Conservation (phyloP, 1,284 basidiomycete genomes). For the Pholiota adiposa region DNA sequence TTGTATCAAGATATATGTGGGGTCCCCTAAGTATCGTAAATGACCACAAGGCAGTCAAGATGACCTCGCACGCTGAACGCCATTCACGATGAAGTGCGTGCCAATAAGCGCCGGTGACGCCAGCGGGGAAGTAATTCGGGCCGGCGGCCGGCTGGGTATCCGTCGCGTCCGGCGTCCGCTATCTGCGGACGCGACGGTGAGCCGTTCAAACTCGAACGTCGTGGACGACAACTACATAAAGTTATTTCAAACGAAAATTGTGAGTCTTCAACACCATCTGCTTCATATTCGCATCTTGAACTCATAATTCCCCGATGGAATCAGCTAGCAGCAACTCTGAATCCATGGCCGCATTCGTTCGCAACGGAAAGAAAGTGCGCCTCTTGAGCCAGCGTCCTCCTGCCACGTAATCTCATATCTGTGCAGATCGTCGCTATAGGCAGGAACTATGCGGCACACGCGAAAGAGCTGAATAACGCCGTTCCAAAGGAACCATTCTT, state of each 20-base stretch:
- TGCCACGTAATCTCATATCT: background rate
- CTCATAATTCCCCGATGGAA: conserved; percentile 1
- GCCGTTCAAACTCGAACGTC: background rate
- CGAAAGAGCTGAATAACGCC: conserved; percentile 91
- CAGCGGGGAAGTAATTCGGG: background rate
- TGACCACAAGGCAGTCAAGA: no score
- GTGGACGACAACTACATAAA: background rate
- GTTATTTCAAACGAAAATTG: background rate
- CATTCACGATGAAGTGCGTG: no score
- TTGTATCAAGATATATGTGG: no score
- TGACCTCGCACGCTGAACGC: no score
- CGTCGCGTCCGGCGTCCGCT: no score
- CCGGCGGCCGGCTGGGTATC: background rate
- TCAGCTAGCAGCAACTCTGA: background rate
- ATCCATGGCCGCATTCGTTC: conserved; percentile 47
- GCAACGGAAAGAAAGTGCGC: conserved; percentile 47
- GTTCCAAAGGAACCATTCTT: conserved; percentile 96
- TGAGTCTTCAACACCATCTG: background rate
- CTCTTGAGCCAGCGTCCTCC: background rate
- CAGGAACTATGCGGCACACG: conserved; percentile 84
- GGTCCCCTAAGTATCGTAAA: no score
- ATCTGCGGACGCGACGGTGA: background rate
- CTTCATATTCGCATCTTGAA: background rate
- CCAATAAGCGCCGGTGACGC: background rate
- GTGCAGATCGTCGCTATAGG: conserved; percentile 90